These are phyloP conservation scores for Chlorella vulgaris DNA, from an alignment of 139 green algal species.

Conservation along the genomic window DNA sequence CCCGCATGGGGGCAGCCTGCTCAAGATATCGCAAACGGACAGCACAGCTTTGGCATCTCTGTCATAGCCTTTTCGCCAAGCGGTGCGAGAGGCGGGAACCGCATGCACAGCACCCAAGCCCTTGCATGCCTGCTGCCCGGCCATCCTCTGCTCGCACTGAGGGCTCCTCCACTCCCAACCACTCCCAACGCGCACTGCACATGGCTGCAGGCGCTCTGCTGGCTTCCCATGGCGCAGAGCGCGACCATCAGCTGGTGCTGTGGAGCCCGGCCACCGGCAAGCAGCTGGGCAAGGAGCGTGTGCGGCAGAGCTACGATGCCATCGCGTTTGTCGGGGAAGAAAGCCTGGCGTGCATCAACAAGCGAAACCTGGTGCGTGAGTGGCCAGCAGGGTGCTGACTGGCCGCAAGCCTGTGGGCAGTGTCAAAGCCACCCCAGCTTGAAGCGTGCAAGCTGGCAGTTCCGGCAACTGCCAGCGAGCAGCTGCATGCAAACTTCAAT, in stretches of 20 bases:
- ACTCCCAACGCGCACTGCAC: too few species aligned
- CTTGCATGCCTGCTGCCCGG: too few species aligned
- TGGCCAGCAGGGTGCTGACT: not conserved
- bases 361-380: not conserved
- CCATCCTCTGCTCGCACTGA: too few species aligned
- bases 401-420: too few species aligned
- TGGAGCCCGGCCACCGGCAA: not conserved
- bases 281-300: not conserved
- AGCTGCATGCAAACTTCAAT: too few species aligned
- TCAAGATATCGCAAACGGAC: not conserved
- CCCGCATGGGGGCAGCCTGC: not conserved
- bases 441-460: too few species aligned
- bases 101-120: too few species aligned
- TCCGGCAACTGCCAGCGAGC: too few species aligned
- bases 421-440: too few species aligned
- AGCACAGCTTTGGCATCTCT: constrained; percentile 27
- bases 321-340: constrained; percentile 13
- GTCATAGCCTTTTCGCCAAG: constrained; percentile 5
- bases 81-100: not conserved
- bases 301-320: constrained; percentile 3
- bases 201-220: constrained; percentile 16
- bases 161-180: too few species aligned
- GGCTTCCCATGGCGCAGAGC: constrained; percentile 1
- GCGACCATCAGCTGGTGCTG: constrained; percentile 5
- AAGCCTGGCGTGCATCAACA: not conserved